Conservation (phyloP, 169 alveolate species). For the Plasmodium ovale region DNA sequence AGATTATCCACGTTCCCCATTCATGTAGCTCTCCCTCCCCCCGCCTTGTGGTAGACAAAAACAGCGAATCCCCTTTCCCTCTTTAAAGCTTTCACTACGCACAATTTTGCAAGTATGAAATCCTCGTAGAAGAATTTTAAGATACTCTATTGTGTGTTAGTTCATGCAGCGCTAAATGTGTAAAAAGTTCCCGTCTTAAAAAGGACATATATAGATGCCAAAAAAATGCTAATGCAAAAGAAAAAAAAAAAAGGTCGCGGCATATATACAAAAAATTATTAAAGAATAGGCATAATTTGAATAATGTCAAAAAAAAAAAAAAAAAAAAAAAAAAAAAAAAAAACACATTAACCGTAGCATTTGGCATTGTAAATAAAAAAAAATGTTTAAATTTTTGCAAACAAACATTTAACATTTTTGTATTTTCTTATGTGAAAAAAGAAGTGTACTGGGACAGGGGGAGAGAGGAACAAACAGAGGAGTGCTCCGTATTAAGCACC, state of each 20-base stretch:
- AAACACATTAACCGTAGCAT: background rate
- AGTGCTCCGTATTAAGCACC: too few species aligned
- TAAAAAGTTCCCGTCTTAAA: background rate
- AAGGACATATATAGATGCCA: background rate
- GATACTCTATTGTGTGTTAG: background rate
- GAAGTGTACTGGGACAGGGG: too few species aligned
- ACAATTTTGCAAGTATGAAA: background rate
- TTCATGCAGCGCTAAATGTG: background rate
- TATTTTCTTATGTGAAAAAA: slow-evolving; percentile 2
- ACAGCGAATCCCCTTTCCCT: background rate
- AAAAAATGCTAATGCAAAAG: background rate
- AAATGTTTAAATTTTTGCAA: slow-evolving; percentile 50
- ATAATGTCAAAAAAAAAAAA: background rate
- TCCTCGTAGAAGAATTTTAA: background rate
- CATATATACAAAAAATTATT: background rate
- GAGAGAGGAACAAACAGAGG: too few species aligned
- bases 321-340: background rate
- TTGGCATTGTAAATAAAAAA: slow-evolving; percentile 8
- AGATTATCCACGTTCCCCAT: too few species aligned
- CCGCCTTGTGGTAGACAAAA: too few species aligned
- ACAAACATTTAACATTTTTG: slow-evolving; percentile 20
- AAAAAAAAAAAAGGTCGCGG: background rate
- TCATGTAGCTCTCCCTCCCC: too few species aligned
- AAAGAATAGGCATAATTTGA: background rate
- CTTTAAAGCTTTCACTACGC: background rate